Base-by-base conservation (phyloP, 1,284 basidiomycete species). In the Meira miltonrushii region DNA sequence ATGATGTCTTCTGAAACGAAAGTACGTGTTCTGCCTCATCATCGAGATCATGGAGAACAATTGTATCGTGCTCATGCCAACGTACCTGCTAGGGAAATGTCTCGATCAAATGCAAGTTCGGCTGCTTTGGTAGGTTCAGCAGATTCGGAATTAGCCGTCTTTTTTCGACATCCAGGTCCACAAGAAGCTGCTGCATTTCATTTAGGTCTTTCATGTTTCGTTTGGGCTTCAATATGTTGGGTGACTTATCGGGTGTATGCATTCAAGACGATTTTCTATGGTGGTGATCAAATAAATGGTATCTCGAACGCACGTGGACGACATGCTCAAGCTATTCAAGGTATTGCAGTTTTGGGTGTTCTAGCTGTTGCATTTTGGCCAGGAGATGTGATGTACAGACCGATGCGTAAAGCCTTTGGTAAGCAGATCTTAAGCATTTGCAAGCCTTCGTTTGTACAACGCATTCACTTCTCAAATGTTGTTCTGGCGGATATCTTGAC, bases 401-500 rank as follows among this genome's bases (percentile, higher is more conserved):
- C 64, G 15, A 56, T 67, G 58, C 58, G 71, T 37, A 60, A 51
- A 17, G 61, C 60, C 1, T 71, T 68, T 38, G 66, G 61, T 19
- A 12, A 25, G 61, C 17, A 58, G 62, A 72, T 90, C 28, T 81
- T 82, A 53, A 84, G 92, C 66, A 92, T 92, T 73, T 69, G 92
- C 37, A 83, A 87, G 49, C 85, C 88, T 23, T 82, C 85, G 0
- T 75, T 83, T 33, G 81, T 82, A 55, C 82, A 83, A 52, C 84
- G 85, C 1, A 83, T 93, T 47, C 86, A 87, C 75, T 98, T 99
- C 79, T 86, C 87, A 44, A 93, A 98, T 74, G 86, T 99, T 49
- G 85, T 98, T 49, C 85, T 95, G 59, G 93, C 94, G 57, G 95
- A 99, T 83, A 86, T 96, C 62, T 85, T 95, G 71, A 98, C 95